These are phyloP conservation scores for Clonostachys rhizophaga DNA, from an alignment of 2,329 filamentous ascomycete genomes.

Conservation along the genomic window DNA sequence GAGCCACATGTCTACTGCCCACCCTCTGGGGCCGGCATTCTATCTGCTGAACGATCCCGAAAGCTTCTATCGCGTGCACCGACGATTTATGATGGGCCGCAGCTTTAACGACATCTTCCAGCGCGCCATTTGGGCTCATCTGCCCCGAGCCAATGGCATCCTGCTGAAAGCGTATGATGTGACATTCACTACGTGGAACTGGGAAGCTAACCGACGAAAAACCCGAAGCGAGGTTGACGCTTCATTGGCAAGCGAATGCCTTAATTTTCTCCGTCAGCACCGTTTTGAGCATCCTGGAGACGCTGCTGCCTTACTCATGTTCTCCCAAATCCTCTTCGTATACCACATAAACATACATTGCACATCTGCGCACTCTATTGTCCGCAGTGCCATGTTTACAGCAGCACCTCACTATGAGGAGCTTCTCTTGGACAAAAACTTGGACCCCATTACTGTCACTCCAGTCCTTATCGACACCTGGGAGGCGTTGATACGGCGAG, in stretches of 20 bases:
- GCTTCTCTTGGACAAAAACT: neutral
- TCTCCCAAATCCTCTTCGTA: slow-evolving; percentile 1
- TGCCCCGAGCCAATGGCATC: neutral
- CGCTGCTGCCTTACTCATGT: slow-evolving; percentile 1
- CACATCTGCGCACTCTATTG: slow-evolving; percentile 1
- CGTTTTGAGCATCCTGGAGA: neutral
- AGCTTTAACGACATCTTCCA: slow-evolving; percentile 1
- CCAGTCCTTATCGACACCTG: slow-evolving; percentile 6
- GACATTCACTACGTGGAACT: neutral
- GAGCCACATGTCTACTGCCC: neutral
- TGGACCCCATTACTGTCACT: slow-evolving; percentile 6
- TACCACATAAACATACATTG: slow-evolving; percentile 1
- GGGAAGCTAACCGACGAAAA: neutral
- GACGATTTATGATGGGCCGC: slow-evolving; percentile 1
- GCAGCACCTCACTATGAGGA: neutral
- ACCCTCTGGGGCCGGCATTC: neutral
- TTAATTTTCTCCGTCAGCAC: neutral
- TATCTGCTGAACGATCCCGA: neutral
- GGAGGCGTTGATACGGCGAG: slow-evolving; percentile 6
- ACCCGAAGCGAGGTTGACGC: neutral
- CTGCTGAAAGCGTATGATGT: neutral
- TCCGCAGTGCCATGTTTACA: slow-evolving; percentile 1
- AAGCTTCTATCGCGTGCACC: slow-evolving; percentile 1
- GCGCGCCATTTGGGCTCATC: neutral
- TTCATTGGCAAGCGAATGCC: neutral